Base-by-base conservation (phyloP, 192 early-diverging fungal species). In the Coemansia sp. region DNA sequence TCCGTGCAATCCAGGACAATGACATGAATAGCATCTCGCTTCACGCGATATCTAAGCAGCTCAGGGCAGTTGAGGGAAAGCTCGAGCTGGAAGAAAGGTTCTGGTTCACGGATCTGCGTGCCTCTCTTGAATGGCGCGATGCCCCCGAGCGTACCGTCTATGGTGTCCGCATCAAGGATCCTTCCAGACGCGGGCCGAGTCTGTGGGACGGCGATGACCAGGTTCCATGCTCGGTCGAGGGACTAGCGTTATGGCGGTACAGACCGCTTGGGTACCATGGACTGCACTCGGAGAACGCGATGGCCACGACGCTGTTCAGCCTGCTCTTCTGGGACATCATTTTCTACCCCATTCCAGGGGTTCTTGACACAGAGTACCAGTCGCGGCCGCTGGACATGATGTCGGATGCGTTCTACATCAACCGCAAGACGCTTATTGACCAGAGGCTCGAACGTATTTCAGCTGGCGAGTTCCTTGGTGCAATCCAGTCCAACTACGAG, bases 321-420 rank as follows among this genome's bases (percentile, higher is more conserved):
- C 68, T 91, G 3, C 60, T 91, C 20, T 88, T 91, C 59, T 91
- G 87, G 87, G 86, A 91, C 44, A 81, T 88, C 33, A 68, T 91
- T 8, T 88, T 91, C 61, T 57, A 80, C 6, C 63, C 78, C 22
- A 59, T 84, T 13, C 85, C 84, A 0, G 89, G 87, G 28, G 84
- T 85, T 1, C 84, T 91, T 64, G 89, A 91, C 59, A 91, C 87
- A 7, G 79, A 82, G 22, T 91, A 84, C 65, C 89, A 89, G 69
- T 82, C 79, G 7, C 82, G 67, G 36, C 89, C 89, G 11, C 67
- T 91, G 55, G 89, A 91, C 74, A 67, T 91, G 55, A n/a, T 61
- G 6, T 83, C 85, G 10, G 85, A 87, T 40, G 82, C 87, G 0
- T 91, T 91, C 60, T 88, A 83, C 50, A 62, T 76, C 53, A 83